phyloP scores from a whole-genome alignment of 2,329 filamentous ascomycete species.

The Beauveria varroae region DNA sequence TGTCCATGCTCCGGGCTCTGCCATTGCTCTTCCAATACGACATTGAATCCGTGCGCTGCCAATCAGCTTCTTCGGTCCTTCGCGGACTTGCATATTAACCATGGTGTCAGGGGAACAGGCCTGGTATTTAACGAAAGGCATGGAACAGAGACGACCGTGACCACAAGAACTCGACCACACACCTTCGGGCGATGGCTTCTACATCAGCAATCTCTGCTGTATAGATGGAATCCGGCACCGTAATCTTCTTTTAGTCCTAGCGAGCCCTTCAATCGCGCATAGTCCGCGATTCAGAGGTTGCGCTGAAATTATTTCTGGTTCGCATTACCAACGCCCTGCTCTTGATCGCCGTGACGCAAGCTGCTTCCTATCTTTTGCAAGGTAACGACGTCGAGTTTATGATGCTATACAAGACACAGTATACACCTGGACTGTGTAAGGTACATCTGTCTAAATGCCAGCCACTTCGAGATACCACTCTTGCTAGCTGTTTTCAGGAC shows the following conservation, averaged over 20 bases:
- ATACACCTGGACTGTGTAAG: background rate
- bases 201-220: background rate
- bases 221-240: too few relatives aligned
- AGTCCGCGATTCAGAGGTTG: background rate
- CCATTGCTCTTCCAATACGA: background rate
- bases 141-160: background rate
- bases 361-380: background rate
- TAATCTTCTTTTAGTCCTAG: too few relatives aligned
- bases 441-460: background rate
- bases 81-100: too few relatives aligned
- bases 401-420: background rate
- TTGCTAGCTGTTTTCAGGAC: background rate
- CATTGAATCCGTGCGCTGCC: background rate
- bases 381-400: background rate
- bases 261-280: background rate
- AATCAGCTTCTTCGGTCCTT: background rate
- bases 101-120: background rate
- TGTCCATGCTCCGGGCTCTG: background rate
- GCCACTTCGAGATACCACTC: background rate
- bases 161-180: background rate
- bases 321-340: background rate
- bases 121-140: background rate
- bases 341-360: background rate
- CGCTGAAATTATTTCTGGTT: background rate
- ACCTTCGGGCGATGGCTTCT: background rate